Base-by-base conservation (phyloP, 805 yeast species). In the Cyberlindnera suaveolens region DNA sequence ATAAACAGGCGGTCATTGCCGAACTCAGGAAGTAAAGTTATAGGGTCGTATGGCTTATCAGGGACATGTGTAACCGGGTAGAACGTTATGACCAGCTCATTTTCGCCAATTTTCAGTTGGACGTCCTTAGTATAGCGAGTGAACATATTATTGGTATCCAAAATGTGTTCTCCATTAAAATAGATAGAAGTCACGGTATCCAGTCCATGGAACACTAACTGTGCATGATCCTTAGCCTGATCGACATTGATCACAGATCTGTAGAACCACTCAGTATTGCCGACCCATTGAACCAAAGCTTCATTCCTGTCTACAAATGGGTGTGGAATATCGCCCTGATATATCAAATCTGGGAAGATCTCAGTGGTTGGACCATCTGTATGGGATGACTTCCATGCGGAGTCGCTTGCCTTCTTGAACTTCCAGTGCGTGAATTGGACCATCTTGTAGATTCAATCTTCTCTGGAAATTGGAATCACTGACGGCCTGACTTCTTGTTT, bases 201-300 rank as follows among this genome's bases (percentile, higher is more conserved):
- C 18, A 49, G 36, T 3, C 53, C 55, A 26, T 46, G 31, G 6
- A 75, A 67, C 3, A 65, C 63, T 27, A 49, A 34, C 6, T 16
- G 27, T 23, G 27, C 27, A 23, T 23, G 4, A 23, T 23, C 27
- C 27, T 23, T 23, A 23, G 6, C 10, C 11, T 23, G 10, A 6
- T 41, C 45, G 10, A 30, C 27, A 23, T 23, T 10, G 11, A 23
- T 23, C 27, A 23, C 27, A 9, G 63, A 39, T 39, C 51, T 45
- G 52, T 75, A 75, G 48, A 72, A 77, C 80, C 80, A 75, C 39
- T 65, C 71, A n/a, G 47, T 50, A 38, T 69, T 67, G 3, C 71
- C 75, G 5, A 75, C 71, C 79, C 79, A 75, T 56, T 73, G 78
- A 9, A 72, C 70, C 5, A 49, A 44, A 16, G 53, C 53, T 48